Evolutionary conservation across 192 early-diverging fungal genomes (phyloP).

Genomic region (Kappamyces sp.): DNA sequence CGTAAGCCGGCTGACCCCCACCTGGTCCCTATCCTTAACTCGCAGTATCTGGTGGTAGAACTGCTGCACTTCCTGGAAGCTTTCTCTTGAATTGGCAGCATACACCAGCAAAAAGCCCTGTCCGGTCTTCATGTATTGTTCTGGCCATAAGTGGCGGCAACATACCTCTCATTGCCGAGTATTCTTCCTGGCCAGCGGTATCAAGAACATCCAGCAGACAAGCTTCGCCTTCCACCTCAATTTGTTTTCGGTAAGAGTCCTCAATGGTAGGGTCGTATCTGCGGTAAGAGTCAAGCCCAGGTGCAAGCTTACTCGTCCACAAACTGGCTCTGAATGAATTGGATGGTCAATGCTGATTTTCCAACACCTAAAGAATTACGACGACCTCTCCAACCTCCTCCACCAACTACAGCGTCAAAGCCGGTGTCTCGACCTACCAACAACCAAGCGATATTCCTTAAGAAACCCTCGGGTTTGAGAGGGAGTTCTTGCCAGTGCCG

Average conservation of each 20-base stretch:
- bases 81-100: constrained; percentile 56
- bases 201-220: constrained; percentile 76
- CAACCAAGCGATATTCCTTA: too few species aligned
- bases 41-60: constrained; percentile 62
- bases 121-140: constrained; percentile 76
- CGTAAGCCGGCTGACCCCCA: neutral
- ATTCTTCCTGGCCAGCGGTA: constrained; percentile 77
- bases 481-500: too few species aligned
- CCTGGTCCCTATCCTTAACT: constrained; percentile 53
- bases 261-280: constrained; percentile 42
- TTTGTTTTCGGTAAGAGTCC: constrained; percentile 67
- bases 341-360: constrained; percentile 46
- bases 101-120: constrained; percentile 79
- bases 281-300: neutral
- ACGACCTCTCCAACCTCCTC: neutral
- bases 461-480: too few species aligned
- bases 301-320: constrained; percentile 22
- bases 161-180: constrained; percentile 42
- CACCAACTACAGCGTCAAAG: constrained; percentile 2
- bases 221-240: constrained; percentile 65
- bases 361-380: constrained; percentile 4
- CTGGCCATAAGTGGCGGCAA: constrained; percentile 15
- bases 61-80: constrained; percentile 59
- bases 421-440: too few species aligned
- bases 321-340: constrained; percentile 77